Evolutionary conservation across 2,329 filamentous ascomycete genomes (phyloP).

Genomic region (Ceratocystis huliohia): DNA sequence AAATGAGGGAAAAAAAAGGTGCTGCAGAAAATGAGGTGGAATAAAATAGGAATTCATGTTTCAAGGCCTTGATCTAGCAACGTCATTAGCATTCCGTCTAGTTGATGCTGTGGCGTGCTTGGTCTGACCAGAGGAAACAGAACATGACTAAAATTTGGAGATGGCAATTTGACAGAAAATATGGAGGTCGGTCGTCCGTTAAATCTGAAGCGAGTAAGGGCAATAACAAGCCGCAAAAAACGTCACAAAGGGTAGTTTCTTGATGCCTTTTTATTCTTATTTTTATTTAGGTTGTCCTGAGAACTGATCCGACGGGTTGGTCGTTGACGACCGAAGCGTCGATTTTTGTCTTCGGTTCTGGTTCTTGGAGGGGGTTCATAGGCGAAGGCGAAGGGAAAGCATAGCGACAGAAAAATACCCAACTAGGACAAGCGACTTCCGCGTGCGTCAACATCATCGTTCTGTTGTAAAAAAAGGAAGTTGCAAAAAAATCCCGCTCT

Average conservation of each 20-base stretch:
- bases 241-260: background rate
- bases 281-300: background rate
- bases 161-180: slow-evolving; percentile 4
- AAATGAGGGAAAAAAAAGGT: background rate
- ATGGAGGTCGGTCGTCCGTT: background rate
- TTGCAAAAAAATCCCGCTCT: too few species aligned
- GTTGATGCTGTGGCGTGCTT: too few species aligned
- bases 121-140: background rate
- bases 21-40: background rate
- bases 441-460: too few species aligned
- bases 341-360: too few species aligned
- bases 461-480: too few species aligned
- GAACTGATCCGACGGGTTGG: background rate
- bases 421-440: too few species aligned
- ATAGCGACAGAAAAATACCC: too few species aligned
- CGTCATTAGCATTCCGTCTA: too few species aligned
- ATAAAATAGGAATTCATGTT: background rate
- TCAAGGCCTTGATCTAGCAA: background rate
- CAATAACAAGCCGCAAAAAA: background rate
- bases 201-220: background rate
- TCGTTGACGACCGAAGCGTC: background rate
- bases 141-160: background rate
- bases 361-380: too few species aligned
- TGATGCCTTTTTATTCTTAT: background rate
- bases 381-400: too few species aligned